Evolutionary conservation across 2,329 filamentous ascomycete genomes (phyloP).

Genomic region (Drechslerella dactyloides): DNA sequence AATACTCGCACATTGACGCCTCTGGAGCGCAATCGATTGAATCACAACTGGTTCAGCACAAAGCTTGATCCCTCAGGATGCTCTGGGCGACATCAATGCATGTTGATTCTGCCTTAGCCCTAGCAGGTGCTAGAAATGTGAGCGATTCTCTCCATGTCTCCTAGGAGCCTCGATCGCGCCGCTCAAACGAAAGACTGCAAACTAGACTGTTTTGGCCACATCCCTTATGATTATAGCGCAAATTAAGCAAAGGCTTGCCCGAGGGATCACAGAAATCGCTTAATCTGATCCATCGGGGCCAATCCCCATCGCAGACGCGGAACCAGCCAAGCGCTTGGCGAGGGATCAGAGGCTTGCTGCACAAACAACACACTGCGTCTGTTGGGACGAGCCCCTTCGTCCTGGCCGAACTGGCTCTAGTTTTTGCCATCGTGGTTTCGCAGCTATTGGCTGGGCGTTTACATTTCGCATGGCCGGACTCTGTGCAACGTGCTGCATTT

Average conservation of each 20-base stretch:
- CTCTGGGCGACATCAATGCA: too few relatives aligned
- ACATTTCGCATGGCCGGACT: not conserved
- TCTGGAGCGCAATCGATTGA: too few relatives aligned
- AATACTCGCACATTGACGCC: too few relatives aligned
- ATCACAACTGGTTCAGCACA: too few relatives aligned
- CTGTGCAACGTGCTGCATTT: not conserved
- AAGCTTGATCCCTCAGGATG: too few relatives aligned
- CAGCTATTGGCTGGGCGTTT: conserved; percentile 1
- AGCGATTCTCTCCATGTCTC: not conserved
- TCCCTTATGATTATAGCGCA: conserved; percentile 3
- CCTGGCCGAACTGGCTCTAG: not conserved
- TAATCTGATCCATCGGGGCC: conserved; percentile 9
- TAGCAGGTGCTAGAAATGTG: not conserved
- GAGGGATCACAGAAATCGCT: conserved; percentile 32
- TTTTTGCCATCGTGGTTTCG: conserved; percentile 7
- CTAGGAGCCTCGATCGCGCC: not conserved
- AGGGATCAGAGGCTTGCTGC: conserved; percentile 36
- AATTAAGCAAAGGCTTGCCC: conserved; percentile 8
- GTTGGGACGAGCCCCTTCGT: not conserved
- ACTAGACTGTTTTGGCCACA: not conserved
- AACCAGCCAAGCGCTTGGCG: conserved; percentile 37
- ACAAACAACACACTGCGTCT: conserved; percentile 31
- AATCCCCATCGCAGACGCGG: conserved; percentile 10
- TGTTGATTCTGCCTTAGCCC: too few relatives aligned
- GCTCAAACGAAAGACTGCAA: too few relatives aligned